These are phyloP conservation scores for Nicotiana undulata DNA, from an alignment of 257 asterid species.

Conservation along the genomic window DNA sequence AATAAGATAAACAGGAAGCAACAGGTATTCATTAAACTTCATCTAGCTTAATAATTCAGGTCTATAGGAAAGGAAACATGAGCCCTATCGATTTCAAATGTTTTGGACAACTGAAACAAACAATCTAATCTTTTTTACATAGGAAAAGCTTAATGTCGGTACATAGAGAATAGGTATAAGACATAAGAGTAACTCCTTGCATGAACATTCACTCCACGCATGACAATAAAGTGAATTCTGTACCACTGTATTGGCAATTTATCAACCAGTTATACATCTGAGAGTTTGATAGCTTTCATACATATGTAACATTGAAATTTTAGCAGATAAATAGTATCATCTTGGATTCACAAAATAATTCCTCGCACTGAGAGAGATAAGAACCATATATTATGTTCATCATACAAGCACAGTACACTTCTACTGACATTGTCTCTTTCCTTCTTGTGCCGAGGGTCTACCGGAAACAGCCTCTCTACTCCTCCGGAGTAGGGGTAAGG, in stretches of 20 bases:
- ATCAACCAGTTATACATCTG: background rate
- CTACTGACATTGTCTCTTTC: no score
- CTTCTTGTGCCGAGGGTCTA: no score
- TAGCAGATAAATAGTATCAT: background rate
- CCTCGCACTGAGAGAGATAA: background rate
- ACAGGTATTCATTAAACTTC: background rate
- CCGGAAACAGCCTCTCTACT: no score
- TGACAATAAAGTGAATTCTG: background rate
- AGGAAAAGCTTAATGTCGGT: background rate
- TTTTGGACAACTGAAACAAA: background rate
- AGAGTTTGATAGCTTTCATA: background rate
- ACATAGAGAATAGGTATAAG: background rate
- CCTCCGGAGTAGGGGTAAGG: no score
- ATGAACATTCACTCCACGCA: background rate
- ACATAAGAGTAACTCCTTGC: background rate
- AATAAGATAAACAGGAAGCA: background rate
- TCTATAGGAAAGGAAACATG: background rate
- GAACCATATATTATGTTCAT: background rate
- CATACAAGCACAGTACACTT: background rate
- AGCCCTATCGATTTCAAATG: background rate
- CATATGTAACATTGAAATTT: background rate
- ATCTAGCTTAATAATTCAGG: background rate
- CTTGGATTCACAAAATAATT: background rate
- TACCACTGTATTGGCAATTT: background rate
- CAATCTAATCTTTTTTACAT: background rate